Evolutionary conservation across 139 green algal species (phyloP).

Genomic region (Chlamydomonas sp.): DNA sequence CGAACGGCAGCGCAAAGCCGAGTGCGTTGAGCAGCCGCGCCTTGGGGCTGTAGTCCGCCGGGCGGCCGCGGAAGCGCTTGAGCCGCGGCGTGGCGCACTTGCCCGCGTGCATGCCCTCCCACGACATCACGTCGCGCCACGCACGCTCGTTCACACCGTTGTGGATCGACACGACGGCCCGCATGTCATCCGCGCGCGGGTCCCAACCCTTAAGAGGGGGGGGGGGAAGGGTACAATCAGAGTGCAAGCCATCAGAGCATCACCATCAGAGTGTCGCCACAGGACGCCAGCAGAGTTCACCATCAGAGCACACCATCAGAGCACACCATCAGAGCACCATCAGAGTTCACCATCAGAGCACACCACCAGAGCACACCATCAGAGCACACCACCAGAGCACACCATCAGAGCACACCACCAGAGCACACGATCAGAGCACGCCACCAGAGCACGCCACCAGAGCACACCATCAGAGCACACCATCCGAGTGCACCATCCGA

Average conservation of each 20-base stretch:
- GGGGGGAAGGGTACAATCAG: background rate
- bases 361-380: background rate
- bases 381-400: background rate
- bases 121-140: conserved; percentile 76
- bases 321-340: background rate
- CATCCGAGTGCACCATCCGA: background rate
- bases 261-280: background rate
- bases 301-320: background rate
- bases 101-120: conserved; percentile 59
- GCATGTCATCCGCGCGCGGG: conserved; percentile 70
- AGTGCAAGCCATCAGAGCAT: background rate
- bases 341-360: background rate
- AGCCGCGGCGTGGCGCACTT: conserved; percentile 55
- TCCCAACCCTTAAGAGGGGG: conserved; percentile 60
- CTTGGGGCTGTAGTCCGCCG: conserved; percentile 81
- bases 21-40: conserved; percentile 84
- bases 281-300: background rate
- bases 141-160: conserved; percentile 91
- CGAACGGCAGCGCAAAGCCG: conserved; percentile 87
- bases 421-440: background rate
- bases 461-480: background rate
- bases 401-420: background rate
- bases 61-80: conserved; percentile 69
- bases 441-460: background rate
- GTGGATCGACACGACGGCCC: conserved; percentile 83